Base-by-base conservation (phyloP, 2,329 filamentous ascomycete genomes). In the Cercospora zeina region DNA sequence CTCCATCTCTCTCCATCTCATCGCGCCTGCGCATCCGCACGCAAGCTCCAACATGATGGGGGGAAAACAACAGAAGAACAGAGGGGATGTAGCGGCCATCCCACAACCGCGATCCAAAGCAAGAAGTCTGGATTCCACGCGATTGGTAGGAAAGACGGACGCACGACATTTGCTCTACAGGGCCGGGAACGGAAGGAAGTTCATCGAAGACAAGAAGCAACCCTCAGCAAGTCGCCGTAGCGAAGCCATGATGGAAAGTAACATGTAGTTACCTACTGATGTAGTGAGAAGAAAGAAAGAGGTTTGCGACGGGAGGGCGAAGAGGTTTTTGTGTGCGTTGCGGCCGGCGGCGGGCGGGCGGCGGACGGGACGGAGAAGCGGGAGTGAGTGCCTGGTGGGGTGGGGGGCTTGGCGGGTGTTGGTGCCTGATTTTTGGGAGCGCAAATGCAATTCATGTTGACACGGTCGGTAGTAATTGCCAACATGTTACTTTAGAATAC, bases 111-210 rank as follows among this genome's bases (percentile, higher is more conserved):
- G 71, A 63, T 72, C 75, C 75, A 72, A 61, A 68, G 68, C 13
- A 16, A 70, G 65, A 51, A 53, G 19, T 58, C 63, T 66, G 34
- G 54, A 62, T 45, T 72, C 70, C 70, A 66, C 71, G 69, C 71
- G 70, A 73, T 75, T 78, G 77, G 70, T 77, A 76, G 75, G 76
- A 77, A 77, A 78, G 75, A 77, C 71, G 71, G 71, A 75, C 69
- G 70, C 73, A 70, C 3, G n/a, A 45, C 56, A 70, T 76, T n/a
- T 70, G 60, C 58, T 78, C 75, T 66, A 76, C 69, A 72, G 71
- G 69, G 73, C 75, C 77, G 77, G 77, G 76, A 79, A 78, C 77
- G 76, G 76, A 76, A 72, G 74, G 69, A 72, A 68, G 74, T 65
- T 71, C 75, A 78, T 69, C 53, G 63, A 65, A 34, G 56, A 67